phyloP scores from a whole-genome alignment of 2,329 filamentous ascomycete genomes.

The Leptographium flavum region DNA sequence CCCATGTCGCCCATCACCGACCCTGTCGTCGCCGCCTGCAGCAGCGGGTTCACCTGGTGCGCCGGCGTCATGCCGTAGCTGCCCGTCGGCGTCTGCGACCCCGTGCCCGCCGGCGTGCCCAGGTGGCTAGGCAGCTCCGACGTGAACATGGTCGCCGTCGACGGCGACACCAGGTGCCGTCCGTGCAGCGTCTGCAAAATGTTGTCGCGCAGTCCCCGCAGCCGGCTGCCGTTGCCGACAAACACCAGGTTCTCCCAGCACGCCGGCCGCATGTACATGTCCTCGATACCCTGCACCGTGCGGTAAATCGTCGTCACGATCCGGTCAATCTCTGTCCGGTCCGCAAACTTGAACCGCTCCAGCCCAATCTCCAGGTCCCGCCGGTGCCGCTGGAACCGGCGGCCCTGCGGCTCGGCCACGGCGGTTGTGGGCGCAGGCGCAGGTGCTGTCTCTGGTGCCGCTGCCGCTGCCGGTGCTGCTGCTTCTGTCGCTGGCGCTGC shows the following conservation, averaged over 20 bases:
- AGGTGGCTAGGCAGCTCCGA: conserved; percentile 91
- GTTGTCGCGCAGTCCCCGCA: conserved; percentile 74
- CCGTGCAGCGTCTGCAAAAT: conserved; percentile 65
- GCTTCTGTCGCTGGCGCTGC: conserved; percentile 1
- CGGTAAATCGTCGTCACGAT: conserved; percentile 76
- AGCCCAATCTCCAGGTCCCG: conserved; percentile 62
- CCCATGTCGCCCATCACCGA: conserved; percentile 25
- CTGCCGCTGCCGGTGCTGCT: conserved; percentile 3
- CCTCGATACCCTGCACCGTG: conserved; percentile 68
- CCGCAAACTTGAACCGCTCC: conserved; percentile 58
- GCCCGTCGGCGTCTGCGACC: conserved; percentile 74
- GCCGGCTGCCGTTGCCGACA: conserved; percentile 68
- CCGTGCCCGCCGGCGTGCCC: conserved; percentile 79
- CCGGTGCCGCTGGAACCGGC: conserved; percentile 24
- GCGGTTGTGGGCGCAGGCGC: conserved; percentile 8
- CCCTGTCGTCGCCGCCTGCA: conserved; percentile 42
- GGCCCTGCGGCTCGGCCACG: conserved; percentile 9
- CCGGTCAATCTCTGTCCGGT: conserved; percentile 61
- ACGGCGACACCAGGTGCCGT: conserved; percentile 83
- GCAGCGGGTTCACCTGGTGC: conserved; percentile 70
- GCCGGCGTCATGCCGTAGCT: conserved; percentile 39
- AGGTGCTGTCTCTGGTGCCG: neutral
- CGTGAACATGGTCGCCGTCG: conserved; percentile 89
- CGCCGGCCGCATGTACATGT: conserved; percentile 68
- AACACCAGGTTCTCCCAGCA: conserved; percentile 91